A percentile compares a stretch with the other conserved stretches of the same genome.
These are phyloP conservation scores for Colletotrichum ledebouriae DNA, from an alignment of 2,329 filamentous ascomycete species.

Conservation along the genomic window DNA sequence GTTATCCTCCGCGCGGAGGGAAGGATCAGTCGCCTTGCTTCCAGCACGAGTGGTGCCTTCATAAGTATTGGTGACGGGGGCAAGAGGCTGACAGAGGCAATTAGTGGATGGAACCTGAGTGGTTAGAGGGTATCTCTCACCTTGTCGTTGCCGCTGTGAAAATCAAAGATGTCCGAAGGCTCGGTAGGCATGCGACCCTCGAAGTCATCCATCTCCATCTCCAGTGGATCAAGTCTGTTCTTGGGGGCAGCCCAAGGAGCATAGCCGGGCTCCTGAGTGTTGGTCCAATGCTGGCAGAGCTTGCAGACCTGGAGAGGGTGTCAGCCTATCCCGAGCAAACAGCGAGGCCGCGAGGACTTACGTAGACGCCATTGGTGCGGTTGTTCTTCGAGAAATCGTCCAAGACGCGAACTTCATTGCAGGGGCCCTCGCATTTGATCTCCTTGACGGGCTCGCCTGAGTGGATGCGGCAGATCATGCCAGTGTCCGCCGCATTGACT, in stretches of 20 bases:
- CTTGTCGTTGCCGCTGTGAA: conserved; percentile 14
- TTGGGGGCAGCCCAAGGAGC: conserved; percentile 34
- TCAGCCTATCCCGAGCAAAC: background rate
- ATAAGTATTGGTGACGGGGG: conserved; percentile 28
- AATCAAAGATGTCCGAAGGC: conserved; percentile 32
- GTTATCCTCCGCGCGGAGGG: background rate
- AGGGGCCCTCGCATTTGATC: conserved; percentile 50
- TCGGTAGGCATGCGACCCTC: conserved; percentile 20
- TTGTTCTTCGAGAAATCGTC: conserved; percentile 50
- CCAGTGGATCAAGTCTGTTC: conserved; percentile 17
- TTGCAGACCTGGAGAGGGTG: conserved; percentile 49
- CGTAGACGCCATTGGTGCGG: conserved; percentile 48
- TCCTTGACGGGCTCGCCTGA: conserved; percentile 46
- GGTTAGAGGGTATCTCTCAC: background rate
- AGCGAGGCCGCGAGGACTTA: conserved; percentile 42
- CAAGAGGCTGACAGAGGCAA: conserved; percentile 24
- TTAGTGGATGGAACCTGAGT: background rate
- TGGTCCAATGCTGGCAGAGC: conserved; percentile 53
- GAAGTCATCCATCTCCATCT: conserved; percentile 21
- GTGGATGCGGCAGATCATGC: conserved; percentile 55
- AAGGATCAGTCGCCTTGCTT: background rate
- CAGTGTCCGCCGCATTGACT: conserved; percentile 50
- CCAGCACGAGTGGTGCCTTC: background rate
- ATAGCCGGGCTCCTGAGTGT: conserved; percentile 51
- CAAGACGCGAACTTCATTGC: conserved; percentile 46